Evolutionary conservation across 805 yeast genomes (phyloP).

Genomic region (Scheffersomyces amazonensis): DNA sequence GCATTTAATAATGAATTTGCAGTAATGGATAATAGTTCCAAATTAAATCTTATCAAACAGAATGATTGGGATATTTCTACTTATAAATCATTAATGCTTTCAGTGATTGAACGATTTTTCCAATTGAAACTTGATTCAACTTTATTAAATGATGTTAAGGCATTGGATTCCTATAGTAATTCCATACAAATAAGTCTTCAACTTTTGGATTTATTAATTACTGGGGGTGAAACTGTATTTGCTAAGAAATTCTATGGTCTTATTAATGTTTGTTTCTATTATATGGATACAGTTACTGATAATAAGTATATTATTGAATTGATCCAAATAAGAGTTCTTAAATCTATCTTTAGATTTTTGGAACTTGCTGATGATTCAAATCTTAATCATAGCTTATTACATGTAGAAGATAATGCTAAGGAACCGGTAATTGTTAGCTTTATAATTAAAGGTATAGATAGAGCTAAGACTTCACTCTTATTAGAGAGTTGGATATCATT

Average conservation of each 20-base stretch:
- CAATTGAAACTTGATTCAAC: slow-evolving; percentile 17
- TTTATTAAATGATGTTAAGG: slow-evolving; percentile 15
- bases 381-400: slow-evolving; percentile 24
- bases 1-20: slow-evolving; percentile 58
- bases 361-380: slow-evolving; percentile 25
- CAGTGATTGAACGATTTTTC: slow-evolving; percentile 47
- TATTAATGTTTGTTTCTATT: slow-evolving; percentile 31
- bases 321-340: slow-evolving; percentile 23
- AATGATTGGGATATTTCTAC: slow-evolving; percentile 55
- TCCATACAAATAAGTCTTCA: slow-evolving; percentile 41
- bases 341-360: slow-evolving; percentile 26
- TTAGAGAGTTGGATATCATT: slow-evolving; percentile 49
- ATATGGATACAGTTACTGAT: slow-evolving; percentile 5
- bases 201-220: slow-evolving; percentile 41
- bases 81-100: slow-evolving; percentile 54
- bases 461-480: slow-evolving; percentile 40
- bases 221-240: slow-evolving; percentile 58
- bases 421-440: slow-evolving; percentile 40
- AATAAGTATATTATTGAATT: slow-evolving; percentile 20
- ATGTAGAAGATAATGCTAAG: slow-evolving; percentile 26
- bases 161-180: slow-evolving; percentile 16
- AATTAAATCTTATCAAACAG: slow-evolving; percentile 37
- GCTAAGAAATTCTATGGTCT: slow-evolving; percentile 40
- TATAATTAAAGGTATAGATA: slow-evolving; percentile 47
- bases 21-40: slow-evolving; percentile 46